A percentile compares a stretch with the other conserved stretches of the same genome.
phyloP scores from a whole-genome alignment of 345 rosid species.

The Excoecaria agallocha region DNA sequence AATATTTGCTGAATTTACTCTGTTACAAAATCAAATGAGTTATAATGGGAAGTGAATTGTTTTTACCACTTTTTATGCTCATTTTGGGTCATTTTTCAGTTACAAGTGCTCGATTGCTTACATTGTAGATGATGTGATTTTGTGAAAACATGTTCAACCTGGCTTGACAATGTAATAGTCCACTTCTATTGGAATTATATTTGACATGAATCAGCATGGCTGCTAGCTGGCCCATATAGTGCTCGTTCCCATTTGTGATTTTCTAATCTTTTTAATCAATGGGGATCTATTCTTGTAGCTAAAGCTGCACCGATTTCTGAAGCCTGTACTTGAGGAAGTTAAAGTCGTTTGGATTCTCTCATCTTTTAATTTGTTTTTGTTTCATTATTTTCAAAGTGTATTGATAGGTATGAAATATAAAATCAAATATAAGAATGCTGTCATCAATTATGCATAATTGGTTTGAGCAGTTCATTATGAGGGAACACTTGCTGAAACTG shows the following conservation, averaged over 20 bases:
- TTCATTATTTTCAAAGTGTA: background rate
- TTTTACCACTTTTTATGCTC: background rate
- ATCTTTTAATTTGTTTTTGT: background rate
- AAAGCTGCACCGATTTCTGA: background rate
- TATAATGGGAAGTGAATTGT: background rate
- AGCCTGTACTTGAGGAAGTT: background rate
- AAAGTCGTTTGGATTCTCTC: background rate
- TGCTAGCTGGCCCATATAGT: background rate
- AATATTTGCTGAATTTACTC: background rate
- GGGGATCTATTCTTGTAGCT: background rate
- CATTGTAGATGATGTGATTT: background rate
- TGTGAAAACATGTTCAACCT: background rate
- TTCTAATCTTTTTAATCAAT: background rate
- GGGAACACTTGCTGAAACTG: conserved; percentile 77
- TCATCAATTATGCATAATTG: background rate
- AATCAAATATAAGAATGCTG: background rate
- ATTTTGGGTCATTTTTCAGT: background rate
- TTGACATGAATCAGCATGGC: background rate
- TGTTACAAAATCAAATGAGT: background rate
- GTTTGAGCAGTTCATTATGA: conserved; percentile 74
- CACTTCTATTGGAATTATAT: background rate
- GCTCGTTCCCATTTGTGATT: background rate
- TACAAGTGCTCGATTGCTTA: background rate
- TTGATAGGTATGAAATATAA: background rate
- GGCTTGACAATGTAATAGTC: background rate